Conservation (phyloP, 2,329 filamentous ascomycete species). For the Ascochyta pisi region DNA sequence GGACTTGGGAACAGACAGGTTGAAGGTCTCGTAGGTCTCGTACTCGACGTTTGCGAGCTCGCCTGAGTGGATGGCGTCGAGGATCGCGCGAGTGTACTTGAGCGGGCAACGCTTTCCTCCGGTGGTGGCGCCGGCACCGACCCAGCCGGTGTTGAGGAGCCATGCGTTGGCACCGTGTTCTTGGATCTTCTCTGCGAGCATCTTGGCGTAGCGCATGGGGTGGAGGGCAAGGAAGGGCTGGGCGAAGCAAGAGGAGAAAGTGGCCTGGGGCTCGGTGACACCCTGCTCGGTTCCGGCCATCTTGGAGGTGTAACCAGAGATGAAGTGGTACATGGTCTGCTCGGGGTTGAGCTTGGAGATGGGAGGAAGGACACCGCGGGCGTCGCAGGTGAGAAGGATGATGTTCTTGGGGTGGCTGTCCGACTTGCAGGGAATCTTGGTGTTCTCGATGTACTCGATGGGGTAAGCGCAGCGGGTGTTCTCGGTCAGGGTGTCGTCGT, state of each 20-base stretch:
- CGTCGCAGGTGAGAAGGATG: constrained; percentile 96
- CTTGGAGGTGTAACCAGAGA: constrained; percentile 99
- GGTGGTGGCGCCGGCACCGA: constrained; percentile 86
- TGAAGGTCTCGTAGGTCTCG: constrained; percentile 96
- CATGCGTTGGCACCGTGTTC: constrained; percentile 95
- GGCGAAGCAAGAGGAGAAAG: constrained; percentile 98
- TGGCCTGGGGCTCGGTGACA: constrained; percentile 95
- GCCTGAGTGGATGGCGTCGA: constrained; percentile 96
- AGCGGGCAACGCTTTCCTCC: constrained; percentile 94
- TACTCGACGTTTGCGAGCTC: constrained; percentile 92
- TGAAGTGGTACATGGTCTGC: constrained; percentile 99
- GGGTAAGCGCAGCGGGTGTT: constrained; percentile 99
- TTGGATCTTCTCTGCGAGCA: constrained; percentile 98
- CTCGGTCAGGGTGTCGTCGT: constrained; percentile 92
- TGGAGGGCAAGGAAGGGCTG: constrained; percentile 98
- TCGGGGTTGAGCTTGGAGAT: constrained; percentile 95
- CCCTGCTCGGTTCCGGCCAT: constrained; percentile 99
- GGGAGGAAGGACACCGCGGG: constrained; percentile 93
- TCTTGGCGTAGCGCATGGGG: constrained; percentile 98
- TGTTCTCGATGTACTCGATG: constrained; percentile 98
- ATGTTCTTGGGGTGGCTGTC: constrained; percentile 93
- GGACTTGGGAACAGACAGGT: constrained; percentile 90
- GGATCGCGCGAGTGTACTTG: constrained; percentile 98
- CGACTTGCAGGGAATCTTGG: constrained; percentile 95
- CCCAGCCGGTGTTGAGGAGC: constrained; percentile 98